Conservation (phyloP, 2,329 filamentous ascomycete genomes). For the Lachnellula hyalina region DNA sequence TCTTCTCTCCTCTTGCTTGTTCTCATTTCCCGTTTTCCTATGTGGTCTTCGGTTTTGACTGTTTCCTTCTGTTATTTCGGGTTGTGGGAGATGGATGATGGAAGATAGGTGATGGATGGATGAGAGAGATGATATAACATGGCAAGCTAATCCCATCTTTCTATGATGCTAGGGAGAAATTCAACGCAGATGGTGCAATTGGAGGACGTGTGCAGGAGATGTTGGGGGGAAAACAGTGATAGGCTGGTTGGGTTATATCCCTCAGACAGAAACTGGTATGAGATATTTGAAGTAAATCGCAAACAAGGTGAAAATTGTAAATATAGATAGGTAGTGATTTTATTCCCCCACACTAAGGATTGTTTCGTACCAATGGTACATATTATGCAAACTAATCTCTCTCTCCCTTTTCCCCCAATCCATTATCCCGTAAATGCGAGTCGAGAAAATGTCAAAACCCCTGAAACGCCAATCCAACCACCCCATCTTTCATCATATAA, state of each 20-base stretch:
- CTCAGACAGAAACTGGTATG: too few species aligned
- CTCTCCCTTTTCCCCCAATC: not conserved
- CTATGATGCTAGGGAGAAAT: slow-evolving; percentile 26
- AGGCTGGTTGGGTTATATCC: too few species aligned
- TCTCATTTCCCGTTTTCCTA: not conserved
- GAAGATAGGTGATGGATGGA: not conserved
- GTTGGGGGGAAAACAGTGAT: slow-evolving; percentile 25
- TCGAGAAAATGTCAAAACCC: not conserved
- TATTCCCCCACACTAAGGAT: not conserved
- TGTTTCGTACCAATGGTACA: not conserved
- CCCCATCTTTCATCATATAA: not conserved
- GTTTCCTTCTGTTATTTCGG: too few species aligned
- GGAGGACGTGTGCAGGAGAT: slow-evolving; percentile 33
- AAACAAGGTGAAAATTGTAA: not conserved
- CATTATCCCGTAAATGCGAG: not conserved
- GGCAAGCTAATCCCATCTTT: not conserved
- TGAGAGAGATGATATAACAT: not conserved
- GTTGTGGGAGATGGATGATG: not conserved
- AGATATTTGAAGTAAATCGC: too few species aligned
- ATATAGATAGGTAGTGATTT: too few species aligned
- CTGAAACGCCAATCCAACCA: not conserved
- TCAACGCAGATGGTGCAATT: slow-evolving; percentile 33
- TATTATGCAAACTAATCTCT: not conserved
- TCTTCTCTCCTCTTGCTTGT: not conserved
- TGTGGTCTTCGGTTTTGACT: too few species aligned